A percentile compares a stretch with the other conserved stretches of the same genome.
phyloP scores from a whole-genome alignment of 352 stramenopile genomes.

The Globisporangium rhizosaccharum region DNA sequence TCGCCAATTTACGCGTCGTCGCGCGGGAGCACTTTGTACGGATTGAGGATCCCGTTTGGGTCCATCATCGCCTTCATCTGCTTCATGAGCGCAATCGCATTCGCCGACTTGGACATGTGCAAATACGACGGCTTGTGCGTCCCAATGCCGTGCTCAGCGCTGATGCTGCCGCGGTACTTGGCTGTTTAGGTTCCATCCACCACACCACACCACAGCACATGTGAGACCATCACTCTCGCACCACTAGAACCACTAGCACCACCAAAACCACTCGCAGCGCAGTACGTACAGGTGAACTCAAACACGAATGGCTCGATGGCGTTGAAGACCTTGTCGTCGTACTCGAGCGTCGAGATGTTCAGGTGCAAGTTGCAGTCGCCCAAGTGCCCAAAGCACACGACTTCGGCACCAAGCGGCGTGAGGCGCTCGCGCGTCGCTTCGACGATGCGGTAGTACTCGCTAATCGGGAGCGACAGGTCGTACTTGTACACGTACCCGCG shows the following conservation, averaged over 20 bases:
- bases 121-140: slow-evolving; percentile 91
- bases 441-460: slow-evolving; percentile 89
- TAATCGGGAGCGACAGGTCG: slow-evolving; percentile 92
- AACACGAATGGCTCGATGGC: slow-evolving; percentile 75
- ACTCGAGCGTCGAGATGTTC: slow-evolving; percentile 87
- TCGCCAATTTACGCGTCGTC: too few species aligned
- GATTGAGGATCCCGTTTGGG: slow-evolving; percentile 95
- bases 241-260: background rate
- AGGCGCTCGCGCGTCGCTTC: slow-evolving; percentile 68
- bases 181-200: slow-evolving; percentile 15
- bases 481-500: slow-evolving; percentile 97
- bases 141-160: slow-evolving; percentile 96
- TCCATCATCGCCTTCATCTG: slow-evolving; percentile 94
- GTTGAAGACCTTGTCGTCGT: slow-evolving; percentile 60
- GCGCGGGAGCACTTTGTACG: slow-evolving; percentile 88
- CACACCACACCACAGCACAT: background rate
- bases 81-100: slow-evolving; percentile 88
- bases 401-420: slow-evolving; percentile 32
- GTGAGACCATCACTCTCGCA: background rate
- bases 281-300: slow-evolving; percentile 65
- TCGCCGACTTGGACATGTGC: slow-evolving; percentile 74
- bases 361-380: slow-evolving; percentile 97
- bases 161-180: slow-evolving; percentile 92
- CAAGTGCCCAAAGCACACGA: slow-evolving; percentile 92
- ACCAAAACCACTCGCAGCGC: background rate